Conservation (phyloP, 495 filamentous ascomycete species). For the Glutinoglossum americanum region DNA sequence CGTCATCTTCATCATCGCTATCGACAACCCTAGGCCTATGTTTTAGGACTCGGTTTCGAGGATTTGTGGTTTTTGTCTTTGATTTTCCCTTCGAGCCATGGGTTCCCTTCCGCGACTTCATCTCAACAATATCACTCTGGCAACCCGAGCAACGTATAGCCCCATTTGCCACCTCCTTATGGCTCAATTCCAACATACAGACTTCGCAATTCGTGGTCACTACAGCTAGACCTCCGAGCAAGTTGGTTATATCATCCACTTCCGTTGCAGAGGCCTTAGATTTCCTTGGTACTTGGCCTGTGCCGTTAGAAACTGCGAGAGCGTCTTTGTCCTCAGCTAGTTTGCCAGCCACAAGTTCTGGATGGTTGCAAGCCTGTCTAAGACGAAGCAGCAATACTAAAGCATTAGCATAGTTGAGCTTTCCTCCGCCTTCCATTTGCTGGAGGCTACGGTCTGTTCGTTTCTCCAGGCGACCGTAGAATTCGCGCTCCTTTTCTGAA, state of each 20-base stretch:
- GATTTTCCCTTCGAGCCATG: not conserved
- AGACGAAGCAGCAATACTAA: constrained; percentile 74
- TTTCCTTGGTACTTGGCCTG: constrained; percentile 25
- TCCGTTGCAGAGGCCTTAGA: constrained; percentile 27
- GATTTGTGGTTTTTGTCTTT: constrained; percentile 15
- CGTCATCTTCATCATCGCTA: constrained; percentile 25
- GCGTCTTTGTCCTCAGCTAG: constrained; percentile 76
- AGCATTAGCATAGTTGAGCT: constrained; percentile 60
- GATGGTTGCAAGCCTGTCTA: constrained; percentile 87
- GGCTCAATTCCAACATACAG: constrained; percentile 50
- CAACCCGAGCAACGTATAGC: constrained; percentile 51
- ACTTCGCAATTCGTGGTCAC: constrained; percentile 71
- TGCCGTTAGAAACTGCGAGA: constrained; percentile 22
- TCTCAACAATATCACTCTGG: constrained; percentile 34
- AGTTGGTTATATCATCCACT: constrained; percentile 63
- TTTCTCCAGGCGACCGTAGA: constrained; percentile 65
- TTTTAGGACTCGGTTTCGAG: constrained; percentile 18
- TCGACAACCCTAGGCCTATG: constrained; percentile 36
- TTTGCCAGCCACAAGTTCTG: constrained; percentile 61
- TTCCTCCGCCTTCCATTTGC: constrained; percentile 58
- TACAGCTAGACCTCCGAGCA: constrained; percentile 68
- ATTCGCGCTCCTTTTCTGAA: constrained; percentile 52
- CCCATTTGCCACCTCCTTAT: constrained; percentile 32
- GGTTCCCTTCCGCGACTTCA: constrained; percentile 4
- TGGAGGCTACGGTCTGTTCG: constrained; percentile 71